Evolutionary conservation across 2,329 filamentous ascomycete species (phyloP), one percentile per base, ranked within the genome.

Genomic region (Tolypocladium pustulatum): DNA sequence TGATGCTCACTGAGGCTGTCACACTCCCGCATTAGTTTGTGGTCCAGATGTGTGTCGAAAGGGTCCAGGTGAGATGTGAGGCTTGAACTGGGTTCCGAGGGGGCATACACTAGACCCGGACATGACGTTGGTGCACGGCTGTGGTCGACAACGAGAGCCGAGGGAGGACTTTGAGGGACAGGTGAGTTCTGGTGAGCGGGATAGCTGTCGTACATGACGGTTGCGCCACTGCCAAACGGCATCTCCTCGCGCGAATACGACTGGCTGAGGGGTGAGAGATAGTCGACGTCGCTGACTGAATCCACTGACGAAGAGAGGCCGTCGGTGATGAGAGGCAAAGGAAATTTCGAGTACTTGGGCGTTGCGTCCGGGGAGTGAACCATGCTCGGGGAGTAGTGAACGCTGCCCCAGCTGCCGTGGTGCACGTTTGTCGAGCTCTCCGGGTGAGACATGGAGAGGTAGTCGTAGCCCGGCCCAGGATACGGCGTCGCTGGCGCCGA

Each of bases 211-310:
- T 85, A 86, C 65, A 84, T 76, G 58, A 81, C 75, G 4, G 75
- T 74, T 6, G 82, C 81, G 69, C 80, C 84, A 65, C 81, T 76
- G 59, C 82, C 73, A 65, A 80, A 84, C 3, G 78, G 75, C 30
- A 83, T 72, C 25, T 86, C 82, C 34, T 86, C 82, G 62, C 81
- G 81, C 71, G 61, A 78, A 78, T 74, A 84, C 62, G 71, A 72
- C 61, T 84, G 82, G 68, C 77, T 79, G 63, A 86, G 75, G 10
- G 84, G 83, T 4, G 84, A 86, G 65, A 84, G 71, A 65, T 86
- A 86, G 65, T 86, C 83, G 60, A 81, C 78, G 32, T 86, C 83
- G 67, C 81, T 85, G 58, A 86, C 75, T 2, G 83, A 81, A 63
- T 85, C 83, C 58, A 83, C 75, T 0, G 81, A 81, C 0, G 80